phyloP scores from a whole-genome alignment of 2,329 filamentous ascomycete genomes.

The Fusarium incarnatum region DNA sequence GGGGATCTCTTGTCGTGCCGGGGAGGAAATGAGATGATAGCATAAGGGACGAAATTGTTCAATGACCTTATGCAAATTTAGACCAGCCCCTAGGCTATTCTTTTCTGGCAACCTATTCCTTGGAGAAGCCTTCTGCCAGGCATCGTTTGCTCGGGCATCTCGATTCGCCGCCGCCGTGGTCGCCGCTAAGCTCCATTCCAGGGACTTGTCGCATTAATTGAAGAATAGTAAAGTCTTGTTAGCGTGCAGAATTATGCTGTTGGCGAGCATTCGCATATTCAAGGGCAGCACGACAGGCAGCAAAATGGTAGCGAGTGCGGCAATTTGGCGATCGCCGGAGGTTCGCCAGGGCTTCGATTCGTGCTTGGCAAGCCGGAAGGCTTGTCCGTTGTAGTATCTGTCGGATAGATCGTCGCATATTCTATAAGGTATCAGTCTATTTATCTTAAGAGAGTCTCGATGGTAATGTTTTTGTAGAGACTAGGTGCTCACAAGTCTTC shows the following conservation, averaged over 20 bases:
- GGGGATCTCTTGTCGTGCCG: no score
- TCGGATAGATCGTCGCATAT: not conserved
- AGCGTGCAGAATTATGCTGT: accelerated
- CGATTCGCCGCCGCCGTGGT: not conserved
- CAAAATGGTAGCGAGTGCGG: no score
- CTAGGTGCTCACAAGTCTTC: not conserved
- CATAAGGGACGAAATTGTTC: no score
- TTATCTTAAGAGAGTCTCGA: not conserved
- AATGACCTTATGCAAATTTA: no score
- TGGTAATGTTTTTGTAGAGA: no score
- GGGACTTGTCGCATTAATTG: not conserved
- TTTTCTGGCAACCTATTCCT: no score
- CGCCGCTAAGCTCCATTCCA: not conserved
- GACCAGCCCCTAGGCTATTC: no score
- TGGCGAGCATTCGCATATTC: no score
- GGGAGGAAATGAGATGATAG: no score
- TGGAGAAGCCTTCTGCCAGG: not conserved
- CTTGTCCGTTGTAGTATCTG: not conserved
- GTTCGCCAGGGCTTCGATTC: not conserved
- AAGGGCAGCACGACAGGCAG: no score
- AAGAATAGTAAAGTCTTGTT: not conserved
- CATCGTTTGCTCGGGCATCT: not conserved
- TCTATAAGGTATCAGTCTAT: not conserved
- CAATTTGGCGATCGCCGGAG: accelerated
- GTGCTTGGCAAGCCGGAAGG: not conserved